Evolutionary conservation across 2,329 filamentous ascomycete genomes (phyloP).

Genomic region (Plenodomus tracheiphilus): DNA sequence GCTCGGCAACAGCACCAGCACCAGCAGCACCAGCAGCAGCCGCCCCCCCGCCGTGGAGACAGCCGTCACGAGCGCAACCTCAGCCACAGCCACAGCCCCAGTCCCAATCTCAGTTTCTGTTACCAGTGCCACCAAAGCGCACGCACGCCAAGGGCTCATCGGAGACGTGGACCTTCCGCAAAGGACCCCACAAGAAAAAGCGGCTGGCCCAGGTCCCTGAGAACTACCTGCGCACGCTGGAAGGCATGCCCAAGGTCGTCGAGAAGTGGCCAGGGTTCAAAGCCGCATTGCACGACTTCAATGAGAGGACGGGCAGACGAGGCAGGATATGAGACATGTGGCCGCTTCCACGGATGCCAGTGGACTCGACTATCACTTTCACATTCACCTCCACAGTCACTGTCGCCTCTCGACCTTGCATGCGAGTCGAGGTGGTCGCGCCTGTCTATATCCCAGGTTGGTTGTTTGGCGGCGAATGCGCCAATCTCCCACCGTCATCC

Average conservation of each 20-base stretch:
- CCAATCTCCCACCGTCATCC: not conserved
- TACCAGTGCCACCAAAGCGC: not conserved
- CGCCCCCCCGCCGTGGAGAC: no score
- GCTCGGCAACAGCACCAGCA: slow-evolving; percentile 5
- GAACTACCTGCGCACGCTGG: slow-evolving; percentile 23
- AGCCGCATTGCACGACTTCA: slow-evolving; percentile 22
- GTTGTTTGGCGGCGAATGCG: not conserved
- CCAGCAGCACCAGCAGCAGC: no score
- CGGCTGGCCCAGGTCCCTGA: slow-evolving; percentile 21
- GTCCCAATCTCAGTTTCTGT: not conserved
- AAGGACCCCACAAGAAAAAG: slow-evolving; percentile 12
- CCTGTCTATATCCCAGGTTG: not conserved
- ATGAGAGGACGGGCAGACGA: slow-evolving; percentile 22
- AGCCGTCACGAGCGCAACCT: not conserved
- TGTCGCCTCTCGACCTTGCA: not conserved
- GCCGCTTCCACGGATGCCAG: not conserved
- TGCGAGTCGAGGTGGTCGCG: not conserved
- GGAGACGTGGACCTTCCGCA: slow-evolving; percentile 7
- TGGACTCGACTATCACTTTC: not conserved
- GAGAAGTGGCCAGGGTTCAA: slow-evolving; percentile 24
- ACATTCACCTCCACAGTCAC: not conserved
- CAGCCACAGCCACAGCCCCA: not conserved
- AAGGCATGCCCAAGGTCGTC: slow-evolving; percentile 18
- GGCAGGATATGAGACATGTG: slow-evolving; percentile 4
- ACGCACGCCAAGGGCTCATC: slow-evolving; percentile 1